Evolutionary conservation across 2,329 filamentous ascomycete genomes (phyloP).

Genomic region (Lizonia empirigonia): DNA sequence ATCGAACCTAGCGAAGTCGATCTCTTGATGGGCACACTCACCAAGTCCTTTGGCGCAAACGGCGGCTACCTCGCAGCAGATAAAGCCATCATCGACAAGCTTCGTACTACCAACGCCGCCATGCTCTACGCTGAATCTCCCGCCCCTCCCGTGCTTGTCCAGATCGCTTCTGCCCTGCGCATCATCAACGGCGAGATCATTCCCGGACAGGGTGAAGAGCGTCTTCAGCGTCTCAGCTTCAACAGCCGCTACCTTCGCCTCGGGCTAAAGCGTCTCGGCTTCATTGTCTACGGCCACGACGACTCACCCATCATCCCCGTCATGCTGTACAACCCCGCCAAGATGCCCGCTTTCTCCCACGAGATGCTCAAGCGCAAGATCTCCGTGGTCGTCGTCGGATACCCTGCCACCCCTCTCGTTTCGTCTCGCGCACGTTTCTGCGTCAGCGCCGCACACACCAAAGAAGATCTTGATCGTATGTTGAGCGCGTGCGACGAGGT

Average conservation of each 20-base stretch:
- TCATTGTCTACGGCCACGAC: slow-evolving; percentile 96
- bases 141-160: slow-evolving; percentile 83
- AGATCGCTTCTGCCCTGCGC: slow-evolving; percentile 84
- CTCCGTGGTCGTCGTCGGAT: slow-evolving; percentile 94
- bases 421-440: slow-evolving; percentile 96
- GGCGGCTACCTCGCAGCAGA: slow-evolving; percentile 93
- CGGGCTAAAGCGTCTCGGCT: slow-evolving; percentile 93
- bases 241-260: slow-evolving; percentile 98
- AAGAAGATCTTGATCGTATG: slow-evolving; percentile 93
- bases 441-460: slow-evolving; percentile 93
- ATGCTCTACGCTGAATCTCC: slow-evolving; percentile 88
- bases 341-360: slow-evolving; percentile 97
- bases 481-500: slow-evolving; percentile 90
- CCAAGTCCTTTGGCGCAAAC: slow-evolving; percentile 98
- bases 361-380: slow-evolving; percentile 99
- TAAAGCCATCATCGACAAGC: slow-evolving; percentile 89
- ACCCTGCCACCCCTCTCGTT: slow-evolving; percentile 93
- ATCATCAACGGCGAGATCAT: slow-evolving; percentile 87
- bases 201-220: slow-evolving; percentile 92
- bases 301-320: slow-evolving; percentile 97
- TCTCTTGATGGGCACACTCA: slow-evolving; percentile 96
- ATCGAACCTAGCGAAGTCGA: slow-evolving; percentile 88
- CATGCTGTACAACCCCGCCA: slow-evolving; percentile 96
- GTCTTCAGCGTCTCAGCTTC: slow-evolving; percentile 93
- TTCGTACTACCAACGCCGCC: slow-evolving; percentile 82